Evolutionary conservation across 441 rosid species (phyloP).

Genomic region (Adansonia madagascariensis): DNA sequence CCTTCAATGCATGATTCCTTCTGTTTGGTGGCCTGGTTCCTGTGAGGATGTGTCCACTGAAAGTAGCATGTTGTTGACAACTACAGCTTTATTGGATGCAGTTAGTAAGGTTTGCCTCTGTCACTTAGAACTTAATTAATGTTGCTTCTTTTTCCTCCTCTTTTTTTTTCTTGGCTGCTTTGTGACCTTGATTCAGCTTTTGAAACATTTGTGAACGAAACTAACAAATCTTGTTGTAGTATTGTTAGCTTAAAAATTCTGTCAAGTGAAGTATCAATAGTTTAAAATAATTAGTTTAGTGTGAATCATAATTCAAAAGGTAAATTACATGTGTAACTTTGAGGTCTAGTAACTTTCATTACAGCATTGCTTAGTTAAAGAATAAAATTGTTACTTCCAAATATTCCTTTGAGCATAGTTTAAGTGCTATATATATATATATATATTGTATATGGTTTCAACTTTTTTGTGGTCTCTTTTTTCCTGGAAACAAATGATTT

Average conservation of each 20-base stretch:
- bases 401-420: not conserved
- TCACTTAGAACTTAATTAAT: constrained; percentile 17
- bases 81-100: constrained; percentile 78
- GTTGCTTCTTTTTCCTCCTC: not conserved
- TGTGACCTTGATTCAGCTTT: constrained; percentile 12
- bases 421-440: not conserved
- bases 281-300: not conserved
- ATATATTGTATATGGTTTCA: not conserved
- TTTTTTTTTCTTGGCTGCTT: not conserved
- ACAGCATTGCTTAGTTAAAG: not conserved
- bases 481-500: not conserved
- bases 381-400: not conserved
- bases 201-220: not conserved
- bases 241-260: too few species aligned
- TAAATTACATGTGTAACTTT: not conserved
- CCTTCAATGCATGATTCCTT: constrained; percentile 82
- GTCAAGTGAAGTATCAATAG: not conserved
- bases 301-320: constrained; percentile 2
- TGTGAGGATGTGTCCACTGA: constrained; percentile 77
- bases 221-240: not conserved
- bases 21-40: constrained; percentile 99
- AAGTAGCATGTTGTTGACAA: constrained; percentile 81
- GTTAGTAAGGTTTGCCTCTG: constrained; percentile 65
- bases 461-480: not conserved
- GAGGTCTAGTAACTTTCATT: not conserved